Base-by-base conservation (phyloP, 2,329 filamentous ascomycete genomes). In the Sporothrix phasma region DNA sequence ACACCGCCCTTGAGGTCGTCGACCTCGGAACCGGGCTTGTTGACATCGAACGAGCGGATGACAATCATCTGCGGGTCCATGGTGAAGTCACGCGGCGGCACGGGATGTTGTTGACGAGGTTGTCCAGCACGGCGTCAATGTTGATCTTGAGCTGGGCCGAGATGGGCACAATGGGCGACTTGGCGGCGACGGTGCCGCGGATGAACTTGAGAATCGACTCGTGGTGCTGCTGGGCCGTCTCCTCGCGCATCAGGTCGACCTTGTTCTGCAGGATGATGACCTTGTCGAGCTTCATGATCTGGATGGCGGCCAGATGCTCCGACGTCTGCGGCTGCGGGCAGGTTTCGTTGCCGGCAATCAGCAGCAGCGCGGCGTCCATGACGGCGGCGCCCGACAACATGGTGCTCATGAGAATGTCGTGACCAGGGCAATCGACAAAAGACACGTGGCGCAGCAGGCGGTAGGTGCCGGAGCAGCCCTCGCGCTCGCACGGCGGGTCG, bases 391-490 rank as follows among this genome's bases (percentile, higher is more conserved):
- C 94, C 74, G 94, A 99, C 83, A 99, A 88, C 94, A 99, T 99
- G 72, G 94, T 99, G 79, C 93, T 97, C 94, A 99, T 99, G 76
- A 99, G 92, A 92, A 99, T 99, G 80, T 99, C 94, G 90, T 99
- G 94, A 78, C 94, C 94, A 64, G 94, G 94, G 83, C 94, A 97
- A 78, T 97, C 94, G 70, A 97, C 94, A 76, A 97, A 99, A 88
- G 91, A 96, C 73, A 97, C 92, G 76, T 96, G 92, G 80, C 92
- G 86, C 72, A 96, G 79, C 73, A 99, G 80, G 73, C 90, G 82
- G 80, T 97, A 99, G 73, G 82, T 93, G 66, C 94, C 94, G 65
- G 78, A 79, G 74, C 94, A 99, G 70, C 92, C 93, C 68, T 96
- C 90, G 70, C 94, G 86, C 81, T 99, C 94, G 73, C 94, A 99